These are phyloP conservation scores for Arbutus unedo DNA, from an alignment of 148 eudicot species.

Conservation along the genomic window DNA sequence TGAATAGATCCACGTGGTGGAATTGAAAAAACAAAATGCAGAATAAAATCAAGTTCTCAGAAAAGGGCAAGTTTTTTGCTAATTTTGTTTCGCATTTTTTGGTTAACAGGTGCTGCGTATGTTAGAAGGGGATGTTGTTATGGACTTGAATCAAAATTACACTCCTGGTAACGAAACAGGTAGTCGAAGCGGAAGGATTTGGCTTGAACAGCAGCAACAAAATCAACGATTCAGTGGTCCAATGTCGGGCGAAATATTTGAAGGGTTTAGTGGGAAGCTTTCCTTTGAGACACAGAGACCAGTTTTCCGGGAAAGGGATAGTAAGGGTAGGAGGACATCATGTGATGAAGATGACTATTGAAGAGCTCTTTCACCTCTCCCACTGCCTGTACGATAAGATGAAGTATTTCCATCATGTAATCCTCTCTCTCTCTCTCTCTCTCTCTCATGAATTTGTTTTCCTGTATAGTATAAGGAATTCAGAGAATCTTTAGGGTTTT, in stretches of 20 bases:
- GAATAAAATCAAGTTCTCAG: background rate
- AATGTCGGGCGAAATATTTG: constrained; percentile 27
- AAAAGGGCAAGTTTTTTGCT: background rate
- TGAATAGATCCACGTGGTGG: no score
- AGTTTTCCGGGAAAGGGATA: constrained; percentile 41
- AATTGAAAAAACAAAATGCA: background rate
- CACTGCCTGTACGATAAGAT: background rate
- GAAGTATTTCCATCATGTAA: background rate
- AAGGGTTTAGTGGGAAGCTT: constrained; percentile 37
- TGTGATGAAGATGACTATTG: constrained; percentile 21
- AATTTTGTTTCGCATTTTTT: background rate
- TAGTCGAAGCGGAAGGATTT: constrained; percentile 57
- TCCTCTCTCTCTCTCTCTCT: no score
- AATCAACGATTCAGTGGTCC: constrained; percentile 28
- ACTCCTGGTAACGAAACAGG: constrained; percentile 54
- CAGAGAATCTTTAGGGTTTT: constrained; percentile 3
- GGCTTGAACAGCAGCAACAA: constrained; percentile 27
- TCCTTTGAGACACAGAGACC: constrained; percentile 36
- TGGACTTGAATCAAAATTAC: constrained; percentile 49
- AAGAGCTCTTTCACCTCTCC: background rate
- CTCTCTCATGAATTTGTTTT: background rate
- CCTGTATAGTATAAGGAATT: constrained; percentile 9
- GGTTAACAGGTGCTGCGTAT: constrained; percentile 60
- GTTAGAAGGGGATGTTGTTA: constrained; percentile 66
- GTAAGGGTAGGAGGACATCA: constrained; percentile 32